Conservation (phyloP, 1,284 basidiomycete species). For the Rhizoctonia solani region DNA sequence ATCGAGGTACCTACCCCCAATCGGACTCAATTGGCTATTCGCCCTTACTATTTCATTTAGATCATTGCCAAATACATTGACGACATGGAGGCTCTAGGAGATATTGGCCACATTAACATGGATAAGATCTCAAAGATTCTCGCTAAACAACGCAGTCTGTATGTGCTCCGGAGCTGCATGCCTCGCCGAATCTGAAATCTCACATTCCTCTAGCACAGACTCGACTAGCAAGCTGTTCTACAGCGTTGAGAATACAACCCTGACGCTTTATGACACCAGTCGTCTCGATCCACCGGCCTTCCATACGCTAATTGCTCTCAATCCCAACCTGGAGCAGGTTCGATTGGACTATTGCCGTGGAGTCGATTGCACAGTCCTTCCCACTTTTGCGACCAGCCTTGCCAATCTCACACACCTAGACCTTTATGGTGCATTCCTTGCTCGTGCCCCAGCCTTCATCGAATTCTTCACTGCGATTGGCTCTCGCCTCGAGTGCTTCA, state of each 20-base stretch:
- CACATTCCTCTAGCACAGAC: constrained; percentile 8
- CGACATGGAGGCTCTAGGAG: constrained; percentile 87
- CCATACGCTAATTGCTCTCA: constrained; percentile 70
- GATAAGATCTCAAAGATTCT: constrained; percentile 84
- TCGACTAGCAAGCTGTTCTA: constrained; percentile 70
- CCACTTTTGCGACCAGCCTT: constrained; percentile 66
- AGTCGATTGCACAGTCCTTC: constrained; percentile 71
- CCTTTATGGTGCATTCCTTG: constrained; percentile 88
- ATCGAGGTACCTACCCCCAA: constrained; percentile 61
- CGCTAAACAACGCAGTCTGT: constrained; percentile 85
- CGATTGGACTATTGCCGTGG: constrained; percentile 88
- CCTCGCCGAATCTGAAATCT: not conserved
- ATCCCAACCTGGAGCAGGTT: constrained; percentile 76
- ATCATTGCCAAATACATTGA: constrained; percentile 86
- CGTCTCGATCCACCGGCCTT: constrained; percentile 72
- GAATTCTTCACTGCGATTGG: constrained; percentile 69
- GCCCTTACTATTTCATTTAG: constrained; percentile 48
- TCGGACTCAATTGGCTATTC: not conserved
- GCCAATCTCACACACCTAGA: constrained; percentile 71
- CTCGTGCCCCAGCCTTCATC: constrained; percentile 76
- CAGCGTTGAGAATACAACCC: constrained; percentile 63
- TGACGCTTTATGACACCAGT: constrained; percentile 90
- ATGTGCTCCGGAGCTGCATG: constrained; percentile 45
- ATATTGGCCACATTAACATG: constrained; percentile 80
- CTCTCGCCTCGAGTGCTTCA: constrained; percentile 68